Evolutionary conservation across 169 alveolate species (phyloP).

Genomic region (Ichthyophthirius multifiliis): DNA sequence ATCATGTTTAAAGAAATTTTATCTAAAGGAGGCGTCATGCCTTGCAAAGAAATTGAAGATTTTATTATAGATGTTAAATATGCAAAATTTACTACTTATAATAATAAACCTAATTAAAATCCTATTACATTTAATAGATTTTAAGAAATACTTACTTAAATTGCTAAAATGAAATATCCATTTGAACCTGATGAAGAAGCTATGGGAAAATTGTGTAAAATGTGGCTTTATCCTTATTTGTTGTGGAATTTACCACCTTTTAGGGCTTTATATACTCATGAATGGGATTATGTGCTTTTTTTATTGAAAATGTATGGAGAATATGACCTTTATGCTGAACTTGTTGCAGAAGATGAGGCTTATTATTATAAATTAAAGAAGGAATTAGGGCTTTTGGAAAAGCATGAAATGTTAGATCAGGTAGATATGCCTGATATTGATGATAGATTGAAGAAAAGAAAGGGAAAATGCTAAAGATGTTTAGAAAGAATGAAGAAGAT

Average conservation of each 20-base stretch:
- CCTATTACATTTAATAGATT: not conserved
- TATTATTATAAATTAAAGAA: not conserved
- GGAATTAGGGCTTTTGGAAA: not conserved
- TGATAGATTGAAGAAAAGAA: not conserved
- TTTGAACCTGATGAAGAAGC: conserved; percentile 16
- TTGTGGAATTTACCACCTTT: conserved; percentile 1
- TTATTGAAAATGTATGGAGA: not conserved
- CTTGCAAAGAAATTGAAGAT: not conserved
- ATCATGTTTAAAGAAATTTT: conserved; percentile 6
- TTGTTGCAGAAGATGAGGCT: not conserved
- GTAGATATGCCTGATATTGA: not conserved
- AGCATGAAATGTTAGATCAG: not conserved
- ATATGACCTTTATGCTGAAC: not conserved
- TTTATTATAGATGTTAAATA: not conserved
- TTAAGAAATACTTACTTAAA: not conserved
- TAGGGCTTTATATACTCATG: conserved; percentile 1
- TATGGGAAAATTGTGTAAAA: not conserved
- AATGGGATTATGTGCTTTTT: conserved; percentile 17
- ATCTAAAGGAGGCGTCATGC: not conserved
- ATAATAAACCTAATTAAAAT: not conserved
- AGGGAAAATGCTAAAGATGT: not conserved
- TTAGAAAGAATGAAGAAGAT: not conserved
- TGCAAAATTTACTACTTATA: not conserved
- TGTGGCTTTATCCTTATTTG: conserved; percentile 10
- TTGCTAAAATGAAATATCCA: not conserved